Conservation (phyloP, 805 yeast genomes). For the Saturnispora sanitii region DNA sequence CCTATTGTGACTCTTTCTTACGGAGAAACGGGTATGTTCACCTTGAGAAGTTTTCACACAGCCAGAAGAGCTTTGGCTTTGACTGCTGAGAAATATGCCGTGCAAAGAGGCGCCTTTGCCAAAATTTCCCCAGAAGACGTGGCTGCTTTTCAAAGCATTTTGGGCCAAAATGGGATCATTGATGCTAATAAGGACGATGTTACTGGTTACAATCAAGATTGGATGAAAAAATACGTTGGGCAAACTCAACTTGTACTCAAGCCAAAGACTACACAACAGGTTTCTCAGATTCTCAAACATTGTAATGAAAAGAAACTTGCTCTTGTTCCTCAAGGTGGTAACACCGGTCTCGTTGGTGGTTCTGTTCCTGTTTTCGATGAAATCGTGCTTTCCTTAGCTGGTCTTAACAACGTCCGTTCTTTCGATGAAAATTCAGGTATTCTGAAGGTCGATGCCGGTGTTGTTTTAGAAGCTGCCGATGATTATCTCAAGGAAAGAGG, state of each 20-base stretch:
- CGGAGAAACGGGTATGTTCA: slow-evolving; percentile 8
- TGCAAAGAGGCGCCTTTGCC: slow-evolving; percentile 11
- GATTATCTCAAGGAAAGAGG: slow-evolving; percentile 67
- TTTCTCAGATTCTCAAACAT: slow-evolving; percentile 64
- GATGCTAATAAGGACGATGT: slow-evolving; percentile 52
- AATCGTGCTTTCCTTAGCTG: slow-evolving; percentile 59
- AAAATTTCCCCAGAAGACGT: slow-evolving; percentile 48
- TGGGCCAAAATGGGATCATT: slow-evolving; percentile 41
- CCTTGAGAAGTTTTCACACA: slow-evolving; percentile 1
- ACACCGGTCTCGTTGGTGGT: slow-evolving; percentile 94
- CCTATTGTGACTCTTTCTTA: slow-evolving; percentile 9
- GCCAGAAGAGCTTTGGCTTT: slow-evolving; percentile 3
- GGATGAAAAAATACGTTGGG: slow-evolving; percentile 93
- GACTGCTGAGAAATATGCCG: slow-evolving; percentile 13
- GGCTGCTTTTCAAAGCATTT: slow-evolving; percentile 46
- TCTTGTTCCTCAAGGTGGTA: slow-evolving; percentile 94
- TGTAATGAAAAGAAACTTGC: slow-evolving; percentile 73
- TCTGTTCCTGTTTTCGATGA: slow-evolving; percentile 90
- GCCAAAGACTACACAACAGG: slow-evolving; percentile 74
- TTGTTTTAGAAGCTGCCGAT: slow-evolving; percentile 80
- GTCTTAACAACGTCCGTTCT: slow-evolving; percentile 67
- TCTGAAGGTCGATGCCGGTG: slow-evolving; percentile 83
- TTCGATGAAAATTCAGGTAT: slow-evolving; percentile 81
- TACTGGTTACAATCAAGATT: slow-evolving; percentile 71
- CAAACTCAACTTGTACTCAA: slow-evolving; percentile 70